Evolutionary conservation across 495 filamentous ascomycete species (phyloP).

Genomic region (Aspergillus sclerotiicarbonarius): DNA sequence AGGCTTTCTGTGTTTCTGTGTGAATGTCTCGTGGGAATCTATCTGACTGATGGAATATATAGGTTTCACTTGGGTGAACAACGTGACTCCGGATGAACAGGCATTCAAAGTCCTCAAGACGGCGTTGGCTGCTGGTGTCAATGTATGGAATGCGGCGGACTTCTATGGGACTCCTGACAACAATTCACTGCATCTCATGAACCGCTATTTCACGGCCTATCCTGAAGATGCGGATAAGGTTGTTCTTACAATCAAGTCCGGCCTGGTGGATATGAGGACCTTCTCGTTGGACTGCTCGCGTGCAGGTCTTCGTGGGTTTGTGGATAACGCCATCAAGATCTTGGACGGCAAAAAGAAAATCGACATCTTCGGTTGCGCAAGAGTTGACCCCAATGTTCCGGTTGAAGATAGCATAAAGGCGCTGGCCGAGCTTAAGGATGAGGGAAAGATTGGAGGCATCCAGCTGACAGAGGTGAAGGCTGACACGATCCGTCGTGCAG

Average conservation of each 20-base stretch:
- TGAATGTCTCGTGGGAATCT: not conserved
- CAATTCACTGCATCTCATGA: slow-evolving; percentile 57
- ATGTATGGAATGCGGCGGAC: slow-evolving; percentile 28
- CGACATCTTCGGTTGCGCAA: slow-evolving; percentile 69
- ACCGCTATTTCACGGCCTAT: slow-evolving; percentile 64
- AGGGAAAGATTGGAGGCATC: slow-evolving; percentile 57
- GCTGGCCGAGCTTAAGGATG: slow-evolving; percentile 38
- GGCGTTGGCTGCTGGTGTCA: not conserved
- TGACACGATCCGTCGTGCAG: slow-evolving; percentile 63
- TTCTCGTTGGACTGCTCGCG: slow-evolving; percentile 45
- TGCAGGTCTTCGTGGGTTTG: slow-evolving; percentile 46
- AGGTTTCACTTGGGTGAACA: not conserved
- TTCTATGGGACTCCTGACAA: slow-evolving; percentile 36
- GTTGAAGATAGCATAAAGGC: slow-evolving; percentile 49
- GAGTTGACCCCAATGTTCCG: slow-evolving; percentile 59
- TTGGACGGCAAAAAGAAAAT: slow-evolving; percentile 69
- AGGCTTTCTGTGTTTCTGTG: not conserved
- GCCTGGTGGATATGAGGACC: slow-evolving; percentile 28
- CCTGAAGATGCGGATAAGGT: slow-evolving; percentile 66
- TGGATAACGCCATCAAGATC: slow-evolving; percentile 54
- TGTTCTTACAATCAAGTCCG: slow-evolving; percentile 65
- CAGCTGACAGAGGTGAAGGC: slow-evolving; percentile 61
- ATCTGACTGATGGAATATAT: not conserved
- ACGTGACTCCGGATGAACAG: not conserved
- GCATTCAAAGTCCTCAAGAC: not conserved